Percentiles rank a stretch among this genome's conserved stretches.
Evolutionary conservation across 1,139 yeast species (phyloP).

Genomic region (Debaryomyces robertsiae): DNA sequence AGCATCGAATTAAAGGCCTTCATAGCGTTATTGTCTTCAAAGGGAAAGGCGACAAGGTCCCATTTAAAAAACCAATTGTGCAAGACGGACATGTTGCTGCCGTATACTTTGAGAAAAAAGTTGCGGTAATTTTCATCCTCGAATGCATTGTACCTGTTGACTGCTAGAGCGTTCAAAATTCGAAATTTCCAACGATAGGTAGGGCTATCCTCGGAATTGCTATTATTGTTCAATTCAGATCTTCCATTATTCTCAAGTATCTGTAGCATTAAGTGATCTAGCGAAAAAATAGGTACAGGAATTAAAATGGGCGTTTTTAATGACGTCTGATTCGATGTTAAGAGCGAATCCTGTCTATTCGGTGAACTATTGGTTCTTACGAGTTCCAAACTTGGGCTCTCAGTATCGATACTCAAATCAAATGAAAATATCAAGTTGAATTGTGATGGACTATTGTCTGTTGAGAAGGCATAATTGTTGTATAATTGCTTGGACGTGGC

Average conservation of each 20-base stretch:
- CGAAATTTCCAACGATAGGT: constrained; percentile 36
- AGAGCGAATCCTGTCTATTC: constrained; percentile 2
- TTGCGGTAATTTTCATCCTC: constrained; percentile 17
- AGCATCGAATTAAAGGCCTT: constrained; percentile 26
- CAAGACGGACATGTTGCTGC: constrained; percentile 28
- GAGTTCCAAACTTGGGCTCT: constrained; percentile 43
- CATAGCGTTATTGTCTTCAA: constrained; percentile 19
- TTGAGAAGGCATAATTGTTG: constrained; percentile 36
- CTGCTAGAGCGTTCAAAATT: constrained; percentile 32
- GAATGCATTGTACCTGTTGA: constrained; percentile 30
- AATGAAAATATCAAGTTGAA: constrained; percentile 59
- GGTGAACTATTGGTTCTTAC: constrained; percentile 23
- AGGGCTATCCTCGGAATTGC: constrained; percentile 23
- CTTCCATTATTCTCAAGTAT: constrained; percentile 30
- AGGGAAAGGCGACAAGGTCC: constrained; percentile 20
- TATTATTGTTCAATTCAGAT: constrained; percentile 18
- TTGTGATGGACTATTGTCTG: constrained; percentile 23
- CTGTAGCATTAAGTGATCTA: constrained; percentile 36
- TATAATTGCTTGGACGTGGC: constrained; percentile 45
- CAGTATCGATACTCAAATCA: constrained; percentile 52
- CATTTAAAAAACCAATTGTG: constrained; percentile 31
- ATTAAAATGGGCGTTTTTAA: constrained; percentile 38
- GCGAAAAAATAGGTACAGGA: constrained; percentile 41
- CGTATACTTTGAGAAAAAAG: constrained; percentile 33
- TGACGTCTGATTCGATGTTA: constrained; percentile 5